These are phyloP conservation scores for Paecilomyces sp. DNA, from an alignment of 2,329 filamentous ascomycete species.

Conservation along the genomic window DNA sequence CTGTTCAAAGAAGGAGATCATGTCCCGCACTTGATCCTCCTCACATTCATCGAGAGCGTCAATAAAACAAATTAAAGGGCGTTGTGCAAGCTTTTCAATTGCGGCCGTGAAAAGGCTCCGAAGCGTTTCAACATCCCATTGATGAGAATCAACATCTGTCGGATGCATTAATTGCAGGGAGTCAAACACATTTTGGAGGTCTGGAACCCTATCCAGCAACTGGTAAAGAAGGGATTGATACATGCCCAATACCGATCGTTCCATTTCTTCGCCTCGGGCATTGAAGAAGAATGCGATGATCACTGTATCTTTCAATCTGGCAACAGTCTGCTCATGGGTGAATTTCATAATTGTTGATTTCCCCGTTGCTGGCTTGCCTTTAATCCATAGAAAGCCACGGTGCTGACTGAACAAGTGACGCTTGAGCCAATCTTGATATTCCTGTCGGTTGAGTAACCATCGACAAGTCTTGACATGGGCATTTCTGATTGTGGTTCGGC, in stretches of 20 bases:
- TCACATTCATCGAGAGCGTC: constrained; percentile 41
- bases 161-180: constrained; percentile 4
- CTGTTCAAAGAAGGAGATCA: constrained; percentile 26
- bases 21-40: constrained; percentile 25
- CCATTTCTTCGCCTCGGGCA: constrained; percentile 35
- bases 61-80: constrained; percentile 26
- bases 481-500: not conserved
- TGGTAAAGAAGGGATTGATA: constrained; percentile 46
- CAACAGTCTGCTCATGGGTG: constrained; percentile 10
- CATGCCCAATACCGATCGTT: constrained; percentile 43
- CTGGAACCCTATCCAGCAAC: constrained; percentile 29
- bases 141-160: not conserved
- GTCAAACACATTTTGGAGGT: constrained; percentile 19
- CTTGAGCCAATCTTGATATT: constrained; percentile 24
- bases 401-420: constrained; percentile 5
- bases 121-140: constrained; percentile 18
- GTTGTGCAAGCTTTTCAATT: constrained; percentile 16
- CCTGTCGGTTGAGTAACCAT: constrained; percentile 2
- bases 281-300: constrained; percentile 46
- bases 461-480: constrained; percentile 2
- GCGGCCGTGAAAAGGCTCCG: constrained; percentile 18
- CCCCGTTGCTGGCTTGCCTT: constrained; percentile 35
- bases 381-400: constrained; percentile 26
- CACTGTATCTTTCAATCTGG: constrained; percentile 1
- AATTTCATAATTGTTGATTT: constrained; percentile 44